A percentile compares a stretch with the other conserved stretches of the same genome.
These are phyloP conservation scores for Oxytropis ochrocephala DNA, from an alignment of 306 rosid genomes.

Conservation along the genomic window DNA sequence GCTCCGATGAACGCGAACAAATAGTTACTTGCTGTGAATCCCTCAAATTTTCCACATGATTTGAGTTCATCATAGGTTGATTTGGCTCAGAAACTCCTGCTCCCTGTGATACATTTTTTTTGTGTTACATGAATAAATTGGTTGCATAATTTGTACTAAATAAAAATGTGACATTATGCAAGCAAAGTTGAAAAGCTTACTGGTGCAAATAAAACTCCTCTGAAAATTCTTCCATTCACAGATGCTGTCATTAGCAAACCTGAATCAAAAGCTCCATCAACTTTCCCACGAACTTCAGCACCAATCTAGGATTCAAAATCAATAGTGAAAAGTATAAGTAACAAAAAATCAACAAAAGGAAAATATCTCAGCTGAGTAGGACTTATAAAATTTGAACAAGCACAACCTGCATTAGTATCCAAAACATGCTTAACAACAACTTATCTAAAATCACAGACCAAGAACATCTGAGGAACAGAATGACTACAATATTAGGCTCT, in stretches of 20 bases:
- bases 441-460: neutral
- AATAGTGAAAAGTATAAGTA: neutral
- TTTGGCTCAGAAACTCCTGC: conserved; percentile 34
- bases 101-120: no score
- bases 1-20: conserved; percentile 8
- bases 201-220: no score
- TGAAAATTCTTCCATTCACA: no score
- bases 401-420: neutral
- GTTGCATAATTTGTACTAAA: no score
- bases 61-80: conserved; percentile 35
- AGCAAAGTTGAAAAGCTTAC: no score
- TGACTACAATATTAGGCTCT: neutral
- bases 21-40: conserved; percentile 27
- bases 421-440: neutral
- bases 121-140: no score
- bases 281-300: no score
- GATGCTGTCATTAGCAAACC: no score
- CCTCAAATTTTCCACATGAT: conserved; percentile 22
- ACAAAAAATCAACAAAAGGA: neutral
- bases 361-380: neutral
- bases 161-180: no score
- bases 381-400: neutral
- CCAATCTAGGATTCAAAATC: conserved; percentile 40
- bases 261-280: no score
- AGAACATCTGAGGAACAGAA: neutral